Conservation (phyloP, 2,329 filamentous ascomycete species). For the Penicillium sp. region DNA sequence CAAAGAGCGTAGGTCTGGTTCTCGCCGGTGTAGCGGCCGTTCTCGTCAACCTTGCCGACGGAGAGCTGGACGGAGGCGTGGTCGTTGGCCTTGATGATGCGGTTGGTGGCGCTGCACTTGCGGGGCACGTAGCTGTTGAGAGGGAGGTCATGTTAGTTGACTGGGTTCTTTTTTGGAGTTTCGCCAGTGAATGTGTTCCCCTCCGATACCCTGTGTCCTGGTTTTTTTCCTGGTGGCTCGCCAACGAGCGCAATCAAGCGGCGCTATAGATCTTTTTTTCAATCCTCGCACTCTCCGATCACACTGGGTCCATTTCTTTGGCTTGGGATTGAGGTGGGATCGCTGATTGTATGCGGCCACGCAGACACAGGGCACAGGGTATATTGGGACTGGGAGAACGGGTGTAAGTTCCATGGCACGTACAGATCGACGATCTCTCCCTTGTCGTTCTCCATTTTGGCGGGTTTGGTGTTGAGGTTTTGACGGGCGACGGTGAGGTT, state of each 20-base stretch:
- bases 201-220: conserved; percentile 8
- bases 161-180: conserved; percentile 2
- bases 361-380: conserved; percentile 16
- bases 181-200: conserved; percentile 4
- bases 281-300: background rate
- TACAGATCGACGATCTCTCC: conserved; percentile 99
- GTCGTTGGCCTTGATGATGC: conserved; percentile 99
- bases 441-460: conserved; percentile 99
- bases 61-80: conserved; percentile 98
- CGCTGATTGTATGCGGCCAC: conserved; percentile 8
- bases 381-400: conserved; percentile 14
- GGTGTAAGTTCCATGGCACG: conserved; percentile 41
- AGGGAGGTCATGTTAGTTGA: conserved; percentile 12
- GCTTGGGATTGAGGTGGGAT: conserved; percentile 7
- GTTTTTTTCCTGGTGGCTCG: conserved; percentile 2
- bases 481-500: conserved; percentile 38
- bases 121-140: conserved; percentile 82
- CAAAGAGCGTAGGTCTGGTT: conserved; percentile 96
- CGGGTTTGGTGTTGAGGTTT: conserved; percentile 41
- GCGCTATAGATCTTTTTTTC: background rate
- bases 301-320: conserved; percentile 2
- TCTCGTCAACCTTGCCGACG: conserved; percentile 98
- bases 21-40: conserved; percentile 93
- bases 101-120: conserved; percentile 98
- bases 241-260: conserved; percentile 8